Base-by-base conservation (phyloP, 2,329 filamentous ascomycete genomes). In the Aureobasidium pullulans region DNA sequence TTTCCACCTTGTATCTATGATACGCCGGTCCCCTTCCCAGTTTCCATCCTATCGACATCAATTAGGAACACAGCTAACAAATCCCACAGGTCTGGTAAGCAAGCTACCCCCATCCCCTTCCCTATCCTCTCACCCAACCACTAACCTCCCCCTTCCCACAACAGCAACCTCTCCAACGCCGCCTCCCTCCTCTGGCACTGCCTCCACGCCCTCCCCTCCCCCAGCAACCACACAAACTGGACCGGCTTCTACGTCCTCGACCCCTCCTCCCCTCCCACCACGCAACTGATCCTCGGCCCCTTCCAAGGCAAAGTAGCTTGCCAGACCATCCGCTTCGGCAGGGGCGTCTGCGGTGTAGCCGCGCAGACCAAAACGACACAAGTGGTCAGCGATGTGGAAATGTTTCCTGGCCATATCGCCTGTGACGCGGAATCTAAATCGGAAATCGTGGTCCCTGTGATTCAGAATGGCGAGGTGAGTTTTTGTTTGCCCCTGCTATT, bases 271-370 rank as follows among this genome's bases (percentile, higher is more conserved):
- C 15, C 49, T 11, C 39, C 44, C n/a, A 67, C 1, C 62, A 23
- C 23, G 23, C 69, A 3, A 66, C 81, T 93, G 47, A 87, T 92
- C 64, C 82, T 93, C 1, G 89, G 87, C 0, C 89, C 89, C 0
- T 93, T 93, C 72, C 86, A 90, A 65, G 89, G 89, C 63, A 88
- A 90, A 68, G 79, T 80, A 49, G 89, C 89, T 8, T 94, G 89
- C 69, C 89, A 94, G 71, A 86, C 81, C 15, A 93, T 94, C 66
- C 74, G 77, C 6, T 88, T 91, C 63, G 84, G 85, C 8, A 80
- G 81, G 43, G 89, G 89, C 32, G 89, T 94, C 5, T 93, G 89
- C 70, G 89, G 89, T 2, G 75, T 82, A 6, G 88, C 88, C 0
- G 89, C 88, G 1, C 69, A 79, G 28, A 80, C 76, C 3, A 73